Evolutionary conservation across 2,329 filamentous ascomycete genomes (phyloP), one percentile per base, ranked within the genome.

Genomic region (Didymellaceae sp.): DNA sequence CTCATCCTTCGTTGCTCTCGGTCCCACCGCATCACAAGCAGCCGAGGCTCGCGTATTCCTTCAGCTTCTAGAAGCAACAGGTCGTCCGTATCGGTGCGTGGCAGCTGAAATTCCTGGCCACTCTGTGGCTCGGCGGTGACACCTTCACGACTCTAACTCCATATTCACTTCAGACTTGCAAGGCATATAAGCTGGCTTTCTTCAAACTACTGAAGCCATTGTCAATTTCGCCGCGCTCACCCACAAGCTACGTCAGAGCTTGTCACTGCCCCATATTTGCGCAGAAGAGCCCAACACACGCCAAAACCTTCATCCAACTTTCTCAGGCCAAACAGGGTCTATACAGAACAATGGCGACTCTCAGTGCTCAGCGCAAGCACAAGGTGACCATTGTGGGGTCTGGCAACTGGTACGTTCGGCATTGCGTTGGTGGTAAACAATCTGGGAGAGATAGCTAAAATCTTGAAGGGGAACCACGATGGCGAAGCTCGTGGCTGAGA

Each of bases 401-500:
- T 43, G 94, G 94, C 67, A 99, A 99, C 76, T 99, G 94, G 91
- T 93, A 80, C 55, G 80, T 61, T 37, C 17, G 20, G 34, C 37
- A 18, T 32, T 41, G 35, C 25, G 13, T 13, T 6, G 22, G 16
- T 13, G 25, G 18, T 7, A 13, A 11, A 25, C 24, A 20, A 13
- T 9, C 2, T 34, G 44, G 39, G 50, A 39, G 14, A 58, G 45
- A 26, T 4, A 24, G 24, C 58, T 66, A 40, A 66, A 37, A 32
- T 22, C 2, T 14, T n/a, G 16, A 54, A 94, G 90, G 92, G 94
- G 94, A 65, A 96, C 91, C 54, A 96, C 94, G 52, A 97, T 99
- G 75, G 87, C 92, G 72, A 99, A 99, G 78, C 95, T 99, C 56
- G 84, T 97, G 43, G 92, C 92, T 63, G 93, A 99, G 75, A 99